These are phyloP conservation scores for Plasmodium yoelii DNA, from an alignment of 169 alveolate species.

Conservation along the genomic window DNA sequence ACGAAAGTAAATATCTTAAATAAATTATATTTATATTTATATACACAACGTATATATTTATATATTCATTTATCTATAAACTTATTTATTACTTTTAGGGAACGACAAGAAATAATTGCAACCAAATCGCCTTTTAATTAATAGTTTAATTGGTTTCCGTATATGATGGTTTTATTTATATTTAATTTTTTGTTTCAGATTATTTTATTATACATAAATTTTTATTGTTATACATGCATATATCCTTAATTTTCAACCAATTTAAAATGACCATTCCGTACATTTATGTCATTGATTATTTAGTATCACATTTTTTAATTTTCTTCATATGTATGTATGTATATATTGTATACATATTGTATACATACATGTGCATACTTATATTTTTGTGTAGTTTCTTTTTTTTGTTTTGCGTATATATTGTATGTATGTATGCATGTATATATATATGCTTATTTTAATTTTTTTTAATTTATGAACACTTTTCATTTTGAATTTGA, in stretches of 20 bases:
- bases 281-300: too few species aligned
- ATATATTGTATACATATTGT: neutral
- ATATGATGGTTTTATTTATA: neutral
- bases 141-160: neutral
- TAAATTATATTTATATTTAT: neutral
- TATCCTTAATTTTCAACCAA: neutral
- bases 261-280: neutral
- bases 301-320: neutral
- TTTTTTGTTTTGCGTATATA: neutral
- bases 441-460: neutral
- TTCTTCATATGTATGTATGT: neutral
- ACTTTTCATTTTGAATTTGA: constrained; percentile 8
- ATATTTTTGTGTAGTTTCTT: neutral
- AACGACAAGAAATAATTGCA: constrained; percentile 65
- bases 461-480: constrained; percentile 1
- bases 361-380: constrained; percentile 1
- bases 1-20: constrained; percentile 32
- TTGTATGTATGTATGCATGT: too few species aligned
- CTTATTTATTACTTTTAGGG: constrained; percentile 34
- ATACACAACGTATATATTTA: neutral
- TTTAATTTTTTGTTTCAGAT: neutral
- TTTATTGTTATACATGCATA: constrained; percentile 5
- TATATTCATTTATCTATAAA: neutral
- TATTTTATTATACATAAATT: neutral
- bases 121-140: constrained; percentile 67